Evolutionary conservation across 2,329 filamentous ascomycete genomes (phyloP), one percentile per base, ranked within the genome.

Genomic region (Ramularia endophylla): DNA sequence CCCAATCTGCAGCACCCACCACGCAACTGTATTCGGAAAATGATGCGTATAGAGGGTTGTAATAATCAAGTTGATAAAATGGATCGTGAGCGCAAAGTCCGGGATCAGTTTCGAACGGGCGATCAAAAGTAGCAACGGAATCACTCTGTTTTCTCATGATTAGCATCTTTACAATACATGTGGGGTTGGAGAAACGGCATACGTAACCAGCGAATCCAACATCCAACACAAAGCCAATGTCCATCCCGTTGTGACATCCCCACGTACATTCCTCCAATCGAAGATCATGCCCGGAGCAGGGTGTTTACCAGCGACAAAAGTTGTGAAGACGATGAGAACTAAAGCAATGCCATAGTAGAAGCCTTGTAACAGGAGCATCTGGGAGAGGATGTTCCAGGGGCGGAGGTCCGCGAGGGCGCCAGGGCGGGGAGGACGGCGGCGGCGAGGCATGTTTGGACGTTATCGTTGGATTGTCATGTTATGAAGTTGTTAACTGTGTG

Each of bases 41-140:
- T 78, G 75, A 56, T 80, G 80, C 3, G 85, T 83, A 65, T 94
- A 95, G 25, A 95, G 63, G 15, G 81, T 82, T 19, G 86, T 85
- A 56, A 87, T 65, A 56, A 92, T 50, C 39, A 95, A 76, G 62
- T 95, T 86, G 30, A 95, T 70, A 62, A 85, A 77, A 68, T 94
- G 87, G 13, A 95, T 77, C 2, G 90, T 95, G 17, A 95, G 71
- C 22, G 87, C 86, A 63, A 97, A 98, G 67, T 98, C 92, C 53
- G 87, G 87, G 37, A 97, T 85, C 46, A 97, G 83, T 65, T 97
- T 97, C 35, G 85, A 92, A 48, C 92, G 87, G 15, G 83, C 81
- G 53, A 98, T 80, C 43, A 97, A 72, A 40, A 90, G 68, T 37
- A 95, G 79, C 43, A 95, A 83, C 30, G 87, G 85, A 44, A 94